Base-by-base conservation (phyloP, 441 rosid genomes). In the Arabidopsis hybrid region DNA sequence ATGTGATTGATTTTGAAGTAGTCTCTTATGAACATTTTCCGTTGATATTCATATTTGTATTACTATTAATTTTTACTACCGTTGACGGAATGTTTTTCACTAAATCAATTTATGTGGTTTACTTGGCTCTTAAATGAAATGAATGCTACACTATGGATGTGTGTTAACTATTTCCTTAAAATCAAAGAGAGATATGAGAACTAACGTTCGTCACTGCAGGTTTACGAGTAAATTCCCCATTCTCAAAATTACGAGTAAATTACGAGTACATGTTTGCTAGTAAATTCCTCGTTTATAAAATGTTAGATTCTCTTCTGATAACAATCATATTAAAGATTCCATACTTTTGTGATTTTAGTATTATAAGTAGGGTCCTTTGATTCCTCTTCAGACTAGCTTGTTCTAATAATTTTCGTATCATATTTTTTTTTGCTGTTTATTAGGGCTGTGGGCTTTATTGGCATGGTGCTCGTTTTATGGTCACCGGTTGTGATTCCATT, bases 391-490 rank as follows among this genome's bases (percentile, higher is more conserved):
- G 66, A 52, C 7, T 11, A 52, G 65, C 17, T 31, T 12, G 6
- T 60, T 13, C 34, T 74, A 34, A 57, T 56, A 42, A 69, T 69
- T 78, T 61, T 31, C 40, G 51, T 46, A 53, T 65, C 13, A 38
- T 62, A 21, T 42, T 9, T 10, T 6, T 46, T 21, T n/a, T 1
- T 53, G 1, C 78, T 80, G 40, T 58, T 39, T 51, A 13, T 6
- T 59, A 96, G 99, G 95, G 82, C 84, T 77, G 82, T 93, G 67
- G 96, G 93, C 11, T 96, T 96, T 84, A 74, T 63, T 7, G 79
- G 92, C 64, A 88, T 96, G 99, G 88, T 83, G 77, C 86, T 91
- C 60, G 92, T 96, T 80, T 76, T 96, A 36, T 93, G 99, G 99
- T 93, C 98, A 9, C 99, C 97, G 0, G 79, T 93, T 63, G 73